A percentile compares a stretch with the other conserved stretches of the same genome.
Conservation (phyloP, 805 yeast species). For the Wickerhamiella galacta region DNA sequence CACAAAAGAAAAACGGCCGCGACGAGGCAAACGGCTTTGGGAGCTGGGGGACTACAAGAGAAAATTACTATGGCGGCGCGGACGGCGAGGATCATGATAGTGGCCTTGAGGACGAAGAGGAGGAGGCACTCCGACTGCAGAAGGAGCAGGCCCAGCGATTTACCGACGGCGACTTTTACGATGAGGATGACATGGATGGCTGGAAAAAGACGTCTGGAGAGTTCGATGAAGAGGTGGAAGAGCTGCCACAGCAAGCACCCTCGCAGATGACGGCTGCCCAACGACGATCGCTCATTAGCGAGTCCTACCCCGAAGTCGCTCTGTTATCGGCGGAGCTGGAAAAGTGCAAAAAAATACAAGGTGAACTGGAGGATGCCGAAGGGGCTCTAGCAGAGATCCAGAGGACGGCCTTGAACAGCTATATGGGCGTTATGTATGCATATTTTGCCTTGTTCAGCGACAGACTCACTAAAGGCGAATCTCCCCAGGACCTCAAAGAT, state of each 20-base stretch:
- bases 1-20: conserved; percentile 32
- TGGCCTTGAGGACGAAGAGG: conserved; percentile 59
- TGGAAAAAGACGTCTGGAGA: conserved; percentile 50
- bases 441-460: conserved; percentile 63
- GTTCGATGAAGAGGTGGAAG: conserved; percentile 23
- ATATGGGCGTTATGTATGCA: conserved; percentile 59
- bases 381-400: conserved; percentile 27
- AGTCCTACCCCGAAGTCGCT: conserved; percentile 65
- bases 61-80: conserved; percentile 26
- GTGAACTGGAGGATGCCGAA: conserved; percentile 9
- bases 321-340: conserved; percentile 56
- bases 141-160: conserved; percentile 62
- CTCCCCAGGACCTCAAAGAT: conserved; percentile 58
- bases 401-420: conserved; percentile 55
- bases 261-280: conserved; percentile 35
- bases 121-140: conserved; percentile 78
- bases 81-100: conserved; percentile 53
- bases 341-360: conserved; percentile 20
- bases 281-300: conserved; percentile 35
- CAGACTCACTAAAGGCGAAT: conserved; percentile 36
- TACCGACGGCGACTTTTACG: conserved; percentile 55
- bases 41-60: conserved; percentile 31
- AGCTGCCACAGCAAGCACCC: conserved; percentile 21
- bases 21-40: conserved; percentile 29
- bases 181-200: conserved; percentile 61